A percentile compares a stretch with the other conserved stretches of the same genome.
Conservation (phyloP, 2,329 filamentous ascomycete species). For the Nothopassalora personata region DNA sequence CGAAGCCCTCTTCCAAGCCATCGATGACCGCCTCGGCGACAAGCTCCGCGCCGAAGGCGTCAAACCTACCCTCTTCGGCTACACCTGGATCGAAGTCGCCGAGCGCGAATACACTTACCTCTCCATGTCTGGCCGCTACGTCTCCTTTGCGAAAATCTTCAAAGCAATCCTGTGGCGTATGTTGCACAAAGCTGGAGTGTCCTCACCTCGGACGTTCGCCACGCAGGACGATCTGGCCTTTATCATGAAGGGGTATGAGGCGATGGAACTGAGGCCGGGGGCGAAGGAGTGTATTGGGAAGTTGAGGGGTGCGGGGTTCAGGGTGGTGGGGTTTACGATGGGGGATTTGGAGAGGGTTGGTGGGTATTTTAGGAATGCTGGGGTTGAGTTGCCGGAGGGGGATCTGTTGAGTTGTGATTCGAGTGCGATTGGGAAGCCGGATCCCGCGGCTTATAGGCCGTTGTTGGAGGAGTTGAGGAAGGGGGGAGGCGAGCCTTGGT, state of each 20-base stretch:
- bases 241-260: constrained; percentile 37
- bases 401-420: constrained; percentile 39
- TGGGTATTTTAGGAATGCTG: constrained; percentile 47
- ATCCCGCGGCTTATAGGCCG: constrained; percentile 42
- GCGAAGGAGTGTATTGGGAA: constrained; percentile 40
- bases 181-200: constrained; percentile 41
- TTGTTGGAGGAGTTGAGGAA: constrained; percentile 38
- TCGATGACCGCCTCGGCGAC: constrained; percentile 40
- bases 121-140: constrained; percentile 41
- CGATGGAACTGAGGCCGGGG: constrained; percentile 34
- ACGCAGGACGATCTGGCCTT: constrained; percentile 39
- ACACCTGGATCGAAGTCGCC: constrained; percentile 43
- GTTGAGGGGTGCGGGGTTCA: constrained; percentile 45
- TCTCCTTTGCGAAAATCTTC: constrained; percentile 40
- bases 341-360: constrained; percentile 46
- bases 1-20: constrained; percentile 39
- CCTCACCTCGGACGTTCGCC: constrained; percentile 39
- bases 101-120: constrained; percentile 49
- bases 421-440: constrained; percentile 46
- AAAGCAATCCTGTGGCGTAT: constrained; percentile 46
- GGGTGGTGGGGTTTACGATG: constrained; percentile 50
- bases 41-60: constrained; percentile 37
- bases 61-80: constrained; percentile 42
- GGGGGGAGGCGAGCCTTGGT: constrained; percentile 42
- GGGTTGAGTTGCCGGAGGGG: constrained; percentile 42